Evolutionary conservation across 371 early-diverging fungal species (phyloP).

Genomic region (Phascolomyces articulosus): DNA sequence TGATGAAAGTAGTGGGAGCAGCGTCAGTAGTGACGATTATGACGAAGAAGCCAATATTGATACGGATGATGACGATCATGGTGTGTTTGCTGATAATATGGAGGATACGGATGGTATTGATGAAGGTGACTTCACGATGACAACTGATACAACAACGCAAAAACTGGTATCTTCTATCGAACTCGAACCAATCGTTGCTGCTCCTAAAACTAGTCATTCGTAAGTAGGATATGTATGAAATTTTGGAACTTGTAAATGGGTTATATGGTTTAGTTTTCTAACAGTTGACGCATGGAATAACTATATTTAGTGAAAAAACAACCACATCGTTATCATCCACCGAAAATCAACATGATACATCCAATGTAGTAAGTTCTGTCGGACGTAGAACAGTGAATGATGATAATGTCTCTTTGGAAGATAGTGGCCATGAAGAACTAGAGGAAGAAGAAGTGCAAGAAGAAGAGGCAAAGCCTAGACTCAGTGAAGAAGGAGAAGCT

Average conservation of each 20-base stretch:
- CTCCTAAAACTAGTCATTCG: not conserved
- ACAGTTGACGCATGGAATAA: too few relatives aligned
- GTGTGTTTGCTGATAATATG: constrained; percentile 42
- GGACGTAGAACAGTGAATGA: not conserved
- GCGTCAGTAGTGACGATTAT: not conserved
- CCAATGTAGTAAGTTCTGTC: not conserved
- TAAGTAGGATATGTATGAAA: not conserved
- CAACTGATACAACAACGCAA: not conserved
- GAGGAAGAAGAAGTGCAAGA: not conserved
- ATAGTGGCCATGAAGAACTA: not conserved
- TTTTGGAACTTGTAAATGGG: too few relatives aligned
- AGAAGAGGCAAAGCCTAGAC: not conserved
- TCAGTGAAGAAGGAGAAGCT: constrained; percentile 1
- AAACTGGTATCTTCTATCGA: not conserved
- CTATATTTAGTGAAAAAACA: too few relatives aligned
- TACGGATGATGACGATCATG: constrained; percentile 48
- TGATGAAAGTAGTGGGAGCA: not conserved
- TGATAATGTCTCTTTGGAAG: too few relatives aligned
- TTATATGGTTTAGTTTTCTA: too few relatives aligned
- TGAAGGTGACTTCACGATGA: not conserved
- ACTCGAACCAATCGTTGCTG: not conserved
- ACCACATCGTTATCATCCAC: too few relatives aligned
- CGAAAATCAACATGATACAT: too few relatives aligned
- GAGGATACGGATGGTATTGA: constrained; percentile 35
- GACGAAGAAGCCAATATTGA: constrained; percentile 15